Conservation (phyloP, 2,329 filamentous ascomycete species). For the Amesomyces nigricolor region DNA sequence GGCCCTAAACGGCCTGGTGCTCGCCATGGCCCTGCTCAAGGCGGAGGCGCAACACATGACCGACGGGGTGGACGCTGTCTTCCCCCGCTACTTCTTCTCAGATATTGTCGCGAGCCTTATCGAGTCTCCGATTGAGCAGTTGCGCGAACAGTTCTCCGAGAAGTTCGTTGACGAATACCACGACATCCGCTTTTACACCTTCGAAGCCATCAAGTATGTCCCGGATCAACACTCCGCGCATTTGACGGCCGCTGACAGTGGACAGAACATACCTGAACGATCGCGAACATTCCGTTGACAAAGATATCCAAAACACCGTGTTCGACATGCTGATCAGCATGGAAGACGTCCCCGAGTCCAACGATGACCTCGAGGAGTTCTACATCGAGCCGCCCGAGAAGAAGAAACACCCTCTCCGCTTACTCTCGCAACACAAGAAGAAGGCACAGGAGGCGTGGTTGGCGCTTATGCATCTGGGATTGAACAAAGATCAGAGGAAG, state of each 20-base stretch:
- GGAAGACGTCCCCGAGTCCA: slow-evolving; percentile 63
- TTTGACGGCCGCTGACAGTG: slow-evolving; percentile 26
- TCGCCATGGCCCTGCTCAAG: slow-evolving; percentile 80
- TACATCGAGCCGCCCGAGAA: slow-evolving; percentile 59
- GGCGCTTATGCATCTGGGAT: slow-evolving; percentile 61
- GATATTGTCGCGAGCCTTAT: slow-evolving; percentile 60
- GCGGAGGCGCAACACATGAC: slow-evolving; percentile 63
- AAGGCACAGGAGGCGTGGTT: slow-evolving; percentile 85
- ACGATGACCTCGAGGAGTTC: slow-evolving; percentile 62
- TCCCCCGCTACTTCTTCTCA: slow-evolving; percentile 62
- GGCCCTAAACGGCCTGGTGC: slow-evolving; percentile 66
- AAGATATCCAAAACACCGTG: slow-evolving; percentile 48
- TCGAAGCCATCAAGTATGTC: slow-evolving; percentile 64
- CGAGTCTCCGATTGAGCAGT: slow-evolving; percentile 50
- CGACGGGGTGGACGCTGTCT: slow-evolving; percentile 59
- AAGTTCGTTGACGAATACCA: slow-evolving; percentile 76
- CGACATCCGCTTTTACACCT: slow-evolving; percentile 79
- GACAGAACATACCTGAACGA: slow-evolving; percentile 32
- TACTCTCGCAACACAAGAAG: slow-evolving; percentile 66
- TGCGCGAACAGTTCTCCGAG: slow-evolving; percentile 67
- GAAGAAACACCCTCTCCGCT: slow-evolving; percentile 60
- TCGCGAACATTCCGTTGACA: slow-evolving; percentile 26
- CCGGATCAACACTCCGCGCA: slow-evolving; percentile 6
- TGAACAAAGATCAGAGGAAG: slow-evolving; percentile 72
- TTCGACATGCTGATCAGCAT: slow-evolving; percentile 61